Evolutionary conservation across 768 basidiomycete genomes (phyloP), one percentile per base, ranked within the genome.

Genomic region (Collybia sordida): DNA sequence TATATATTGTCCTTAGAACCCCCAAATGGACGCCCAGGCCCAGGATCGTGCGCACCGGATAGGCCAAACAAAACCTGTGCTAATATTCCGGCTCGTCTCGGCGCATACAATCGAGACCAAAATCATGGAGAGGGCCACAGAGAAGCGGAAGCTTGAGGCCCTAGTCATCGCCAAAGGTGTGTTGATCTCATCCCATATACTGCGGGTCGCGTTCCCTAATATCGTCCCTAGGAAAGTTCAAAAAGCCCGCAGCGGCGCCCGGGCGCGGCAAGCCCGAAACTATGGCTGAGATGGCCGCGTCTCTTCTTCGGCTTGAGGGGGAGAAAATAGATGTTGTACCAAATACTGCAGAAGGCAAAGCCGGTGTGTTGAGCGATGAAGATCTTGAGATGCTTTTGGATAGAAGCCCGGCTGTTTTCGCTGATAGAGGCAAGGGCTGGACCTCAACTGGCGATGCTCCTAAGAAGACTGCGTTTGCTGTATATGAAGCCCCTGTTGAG

Each of bases 1-100:
- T 34, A 55, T n/a, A 25, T 15, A n/a, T 24, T 4, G 42, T 24
- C 34, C 8, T 22, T 17, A 92, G 90, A 93, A 92, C 59, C 94
- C 95, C 0, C 95, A 97, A 72, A 94, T 95, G 85, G 96, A 99
- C 56, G 75, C 90, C 2, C 96, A 99, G 70, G 96, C 96, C 0
- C 91, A 94, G 64, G 96, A 97, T 59, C 80, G 96, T 28, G 94
- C 94, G 0, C 96, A 99, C 67, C 83, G 97, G 9, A 98, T 99
- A 42, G 96, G 96, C 1, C 96, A 98, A 70, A 97, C 83, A 23
- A 85, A 75, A 56, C 93, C 93, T 0, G 93, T 97, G 45, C 75
- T 97, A 38, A 85, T 97, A 50, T 96, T 92, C 72, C 79, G 96
- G 34, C 75, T 98, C 3, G 83, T 96, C 31, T 88, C 85, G 18